Percentiles rank a stretch among this genome's conserved stretches.
These are phyloP conservation scores for Aspergillus eucalypticola DNA, from an alignment of 2,329 filamentous ascomycete genomes.

Conservation along the genomic window DNA sequence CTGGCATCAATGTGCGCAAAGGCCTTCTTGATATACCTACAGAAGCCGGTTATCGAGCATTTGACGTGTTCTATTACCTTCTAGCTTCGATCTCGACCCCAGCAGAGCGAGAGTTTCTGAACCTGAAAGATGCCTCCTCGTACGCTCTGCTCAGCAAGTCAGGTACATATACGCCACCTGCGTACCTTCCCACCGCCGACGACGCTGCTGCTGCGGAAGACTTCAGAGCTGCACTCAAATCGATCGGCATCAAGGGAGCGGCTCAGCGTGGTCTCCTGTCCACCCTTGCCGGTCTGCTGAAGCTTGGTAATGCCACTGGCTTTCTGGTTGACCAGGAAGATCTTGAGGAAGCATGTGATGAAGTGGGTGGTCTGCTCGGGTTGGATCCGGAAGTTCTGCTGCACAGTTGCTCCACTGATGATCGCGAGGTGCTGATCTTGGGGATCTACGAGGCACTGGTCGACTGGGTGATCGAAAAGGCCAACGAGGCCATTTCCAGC, in stretches of 20 bases:
- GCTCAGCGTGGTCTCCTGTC: constrained; percentile 81
- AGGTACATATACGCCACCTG: constrained; percentile 79
- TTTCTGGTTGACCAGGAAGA: constrained; percentile 81
- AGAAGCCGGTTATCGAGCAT: constrained; percentile 82
- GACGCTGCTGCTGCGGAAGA: constrained; percentile 92
- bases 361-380: constrained; percentile 82
- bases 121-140: constrained; percentile 71
- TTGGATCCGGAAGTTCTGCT: constrained; percentile 81
- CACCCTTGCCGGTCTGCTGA: constrained; percentile 79
- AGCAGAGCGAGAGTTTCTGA: constrained; percentile 84
- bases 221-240: constrained; percentile 80
- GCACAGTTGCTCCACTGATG: constrained; percentile 77
- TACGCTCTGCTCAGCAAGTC: constrained; percentile 81
- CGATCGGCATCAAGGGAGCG: constrained; percentile 89
- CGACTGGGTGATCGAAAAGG: constrained; percentile 88
- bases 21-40: constrained; percentile 79
- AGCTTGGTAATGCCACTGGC: constrained; percentile 86
- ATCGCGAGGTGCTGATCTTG: constrained; percentile 77
- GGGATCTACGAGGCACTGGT: constrained; percentile 92
- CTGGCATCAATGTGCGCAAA: constrained; percentile 79
- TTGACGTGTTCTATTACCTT: constrained; percentile 97
- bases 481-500: constrained; percentile 77
- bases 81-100: constrained; percentile 87
- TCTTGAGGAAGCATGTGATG: constrained; percentile 83
- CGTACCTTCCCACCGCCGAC: constrained; percentile 88